These are phyloP conservation scores for Saccharomycopsis javanensis DNA, from an alignment of 805 yeast species.

Conservation along the genomic window DNA sequence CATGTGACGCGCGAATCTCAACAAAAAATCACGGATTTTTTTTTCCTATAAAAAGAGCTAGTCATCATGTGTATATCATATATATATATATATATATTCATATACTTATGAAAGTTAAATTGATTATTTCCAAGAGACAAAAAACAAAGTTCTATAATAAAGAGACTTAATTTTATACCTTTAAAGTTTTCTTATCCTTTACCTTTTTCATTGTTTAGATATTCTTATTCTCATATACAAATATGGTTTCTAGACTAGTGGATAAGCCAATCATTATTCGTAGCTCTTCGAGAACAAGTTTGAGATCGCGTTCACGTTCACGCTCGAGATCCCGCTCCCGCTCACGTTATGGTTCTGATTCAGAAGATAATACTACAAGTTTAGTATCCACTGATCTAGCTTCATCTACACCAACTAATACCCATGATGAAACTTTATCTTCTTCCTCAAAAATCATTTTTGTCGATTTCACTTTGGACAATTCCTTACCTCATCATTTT, in stretches of 20 bases:
- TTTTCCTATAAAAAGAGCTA: no score
- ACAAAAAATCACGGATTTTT: not conserved
- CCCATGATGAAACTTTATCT: not conserved
- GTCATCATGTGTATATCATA: no score
- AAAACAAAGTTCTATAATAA: no score
- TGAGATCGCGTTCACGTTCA: conserved; percentile 33
- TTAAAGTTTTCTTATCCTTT: no score
- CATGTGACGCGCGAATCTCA: not conserved
- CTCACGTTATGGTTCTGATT: conserved; percentile 28
- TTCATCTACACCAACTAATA: not conserved
- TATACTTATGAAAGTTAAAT: no score
- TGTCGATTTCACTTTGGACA: conserved; percentile 56
- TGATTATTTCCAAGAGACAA: no score
- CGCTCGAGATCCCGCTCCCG: conserved; percentile 26
- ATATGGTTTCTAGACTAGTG: conserved; percentile 13
- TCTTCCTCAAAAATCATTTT: conserved; percentile 31
- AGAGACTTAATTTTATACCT: no score
- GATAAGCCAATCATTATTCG: conserved; percentile 15
- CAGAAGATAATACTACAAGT: not conserved
- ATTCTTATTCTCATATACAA: no score
- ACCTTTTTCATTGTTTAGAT: no score
- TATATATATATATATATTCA: no score
- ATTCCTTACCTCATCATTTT: conserved; percentile 71
- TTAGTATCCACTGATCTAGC: not conserved
- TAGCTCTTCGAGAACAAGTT: conserved; percentile 19